Evolutionary conservation across 2,329 filamentous ascomycete species (phyloP).

Genomic region (Alternaria dauci): DNA sequence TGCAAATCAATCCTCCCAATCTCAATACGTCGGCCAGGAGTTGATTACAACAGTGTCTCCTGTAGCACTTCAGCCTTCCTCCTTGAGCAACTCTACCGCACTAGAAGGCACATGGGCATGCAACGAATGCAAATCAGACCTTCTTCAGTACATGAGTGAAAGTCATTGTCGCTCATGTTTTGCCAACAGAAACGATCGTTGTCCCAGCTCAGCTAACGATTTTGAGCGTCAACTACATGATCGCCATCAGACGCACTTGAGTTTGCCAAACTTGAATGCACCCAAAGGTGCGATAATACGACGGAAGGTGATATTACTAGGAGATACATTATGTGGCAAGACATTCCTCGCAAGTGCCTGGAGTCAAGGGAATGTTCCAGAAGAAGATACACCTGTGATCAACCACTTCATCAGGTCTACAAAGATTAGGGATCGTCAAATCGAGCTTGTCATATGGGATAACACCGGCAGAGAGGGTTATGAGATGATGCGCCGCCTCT

Average conservation of each 20-base stretch:
- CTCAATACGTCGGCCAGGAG: neutral
- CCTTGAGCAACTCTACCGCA: neutral
- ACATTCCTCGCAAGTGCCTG: conserved; percentile 15
- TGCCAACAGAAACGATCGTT: neutral
- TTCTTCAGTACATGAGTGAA: neutral
- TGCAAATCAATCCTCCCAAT: neutral
- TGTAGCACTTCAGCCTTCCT: neutral
- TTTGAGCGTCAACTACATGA: neutral
- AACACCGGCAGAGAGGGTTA: conserved; percentile 2
- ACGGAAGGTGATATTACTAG: conserved; percentile 19
- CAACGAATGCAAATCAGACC: neutral
- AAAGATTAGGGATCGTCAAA: neutral
- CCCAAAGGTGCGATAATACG: neutral
- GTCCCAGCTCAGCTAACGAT: neutral
- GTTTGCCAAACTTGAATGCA: neutral
- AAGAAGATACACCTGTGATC: neutral
- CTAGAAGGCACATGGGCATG: conserved; percentile 9
- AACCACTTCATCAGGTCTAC: conserved; percentile 2
- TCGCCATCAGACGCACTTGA: neutral
- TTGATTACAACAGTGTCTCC: neutral
- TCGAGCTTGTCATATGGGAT: conserved; percentile 20
- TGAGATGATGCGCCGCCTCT: conserved; percentile 7
- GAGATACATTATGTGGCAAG: conserved; percentile 19
- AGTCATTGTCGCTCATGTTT: neutral
- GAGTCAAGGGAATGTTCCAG: neutral